Conservation (phyloP, 2,329 filamentous ascomycete genomes). For the Cercospora canescens region DNA sequence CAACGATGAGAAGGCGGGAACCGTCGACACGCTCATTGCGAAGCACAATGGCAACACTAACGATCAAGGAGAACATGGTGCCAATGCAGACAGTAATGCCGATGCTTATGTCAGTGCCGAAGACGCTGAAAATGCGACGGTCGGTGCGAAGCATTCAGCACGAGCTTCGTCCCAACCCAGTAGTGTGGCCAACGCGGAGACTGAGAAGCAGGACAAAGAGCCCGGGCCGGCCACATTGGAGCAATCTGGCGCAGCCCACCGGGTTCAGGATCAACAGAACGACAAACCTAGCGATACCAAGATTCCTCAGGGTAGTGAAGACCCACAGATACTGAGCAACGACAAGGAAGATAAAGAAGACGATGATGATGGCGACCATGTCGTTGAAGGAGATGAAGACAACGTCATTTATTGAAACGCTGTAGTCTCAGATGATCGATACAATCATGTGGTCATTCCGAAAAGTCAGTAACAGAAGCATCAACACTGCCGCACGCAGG, state of each 20-base stretch:
- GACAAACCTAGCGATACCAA: conserved; percentile 4
- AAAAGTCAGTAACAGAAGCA: too few relatives aligned
- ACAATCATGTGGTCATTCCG: neutral
- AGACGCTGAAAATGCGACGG: neutral
- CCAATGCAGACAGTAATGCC: neutral
- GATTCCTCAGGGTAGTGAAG: conserved; percentile 20
- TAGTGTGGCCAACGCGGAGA: neutral
- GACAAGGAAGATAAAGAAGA: conserved; percentile 48
- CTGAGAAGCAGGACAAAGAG: neutral
- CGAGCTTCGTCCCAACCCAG: neutral
- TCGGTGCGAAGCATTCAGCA: neutral
- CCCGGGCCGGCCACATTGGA: neutral
- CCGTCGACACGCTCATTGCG: neutral
- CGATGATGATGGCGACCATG: conserved; percentile 67
- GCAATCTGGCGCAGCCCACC: neutral
- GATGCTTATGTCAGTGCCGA: neutral
- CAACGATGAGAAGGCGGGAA: neutral
- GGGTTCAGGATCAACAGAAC: conserved; percentile 7
- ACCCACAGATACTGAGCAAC: conserved; percentile 18
- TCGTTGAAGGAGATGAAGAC: conserved; percentile 84
- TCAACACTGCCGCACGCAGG: neutral
- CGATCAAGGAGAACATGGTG: neutral
- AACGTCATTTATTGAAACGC: conserved; percentile 77
- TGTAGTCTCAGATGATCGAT: neutral
- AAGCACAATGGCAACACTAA: neutral